These are phyloP conservation scores for Sarocladium brachiariae DNA, from an alignment of 2,329 filamentous ascomycete species.

Conservation along the genomic window DNA sequence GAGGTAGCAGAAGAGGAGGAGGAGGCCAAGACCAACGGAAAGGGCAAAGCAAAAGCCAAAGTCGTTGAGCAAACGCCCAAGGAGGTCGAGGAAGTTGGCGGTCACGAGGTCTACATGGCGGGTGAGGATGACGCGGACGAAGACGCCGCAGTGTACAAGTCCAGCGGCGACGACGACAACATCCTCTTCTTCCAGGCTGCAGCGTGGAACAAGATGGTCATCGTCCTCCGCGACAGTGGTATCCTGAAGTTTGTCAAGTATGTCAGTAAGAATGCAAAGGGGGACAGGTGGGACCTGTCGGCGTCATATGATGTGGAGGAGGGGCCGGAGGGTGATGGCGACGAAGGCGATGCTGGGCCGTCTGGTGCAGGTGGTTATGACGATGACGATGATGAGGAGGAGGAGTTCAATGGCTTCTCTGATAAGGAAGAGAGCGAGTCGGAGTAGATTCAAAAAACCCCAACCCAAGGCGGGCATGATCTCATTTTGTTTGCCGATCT, in stretches of 20 bases:
- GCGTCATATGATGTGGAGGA: constrained; percentile 69
- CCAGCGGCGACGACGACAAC: constrained; percentile 67
- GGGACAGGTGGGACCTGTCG: constrained; percentile 88
- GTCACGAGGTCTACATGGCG: constrained; percentile 90
- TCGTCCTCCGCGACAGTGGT: constrained; percentile 82
- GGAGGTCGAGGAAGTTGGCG: constrained; percentile 54
- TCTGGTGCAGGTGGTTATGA: constrained; percentile 24
- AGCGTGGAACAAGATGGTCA: constrained; percentile 83
- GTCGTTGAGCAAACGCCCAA: constrained; percentile 21
- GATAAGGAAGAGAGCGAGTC: constrained; percentile 32
- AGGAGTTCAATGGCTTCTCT: constrained; percentile 54
- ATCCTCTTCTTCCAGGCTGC: constrained; percentile 58
- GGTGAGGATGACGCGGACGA: constrained; percentile 64
- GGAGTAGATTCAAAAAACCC: constrained; percentile 17
- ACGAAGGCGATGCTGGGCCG: constrained; percentile 27
- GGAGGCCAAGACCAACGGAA: constrained; percentile 18
- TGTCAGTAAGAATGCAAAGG: constrained; percentile 71
- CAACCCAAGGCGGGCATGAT: too few species aligned
- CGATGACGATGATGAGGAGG: constrained; percentile 40
- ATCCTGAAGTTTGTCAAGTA: constrained; percentile 95
- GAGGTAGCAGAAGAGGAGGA: constrained; percentile 30
- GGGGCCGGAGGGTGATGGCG: constrained; percentile 41
- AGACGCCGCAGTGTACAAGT: constrained; percentile 84
- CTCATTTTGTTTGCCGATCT: too few species aligned
- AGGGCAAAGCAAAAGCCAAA: constrained; percentile 22